A percentile compares a stretch with the other conserved stretches of the same genome.
phyloP scores from a whole-genome alignment of 2,329 filamentous ascomycete genomes.

The Diplodia seriata region DNA sequence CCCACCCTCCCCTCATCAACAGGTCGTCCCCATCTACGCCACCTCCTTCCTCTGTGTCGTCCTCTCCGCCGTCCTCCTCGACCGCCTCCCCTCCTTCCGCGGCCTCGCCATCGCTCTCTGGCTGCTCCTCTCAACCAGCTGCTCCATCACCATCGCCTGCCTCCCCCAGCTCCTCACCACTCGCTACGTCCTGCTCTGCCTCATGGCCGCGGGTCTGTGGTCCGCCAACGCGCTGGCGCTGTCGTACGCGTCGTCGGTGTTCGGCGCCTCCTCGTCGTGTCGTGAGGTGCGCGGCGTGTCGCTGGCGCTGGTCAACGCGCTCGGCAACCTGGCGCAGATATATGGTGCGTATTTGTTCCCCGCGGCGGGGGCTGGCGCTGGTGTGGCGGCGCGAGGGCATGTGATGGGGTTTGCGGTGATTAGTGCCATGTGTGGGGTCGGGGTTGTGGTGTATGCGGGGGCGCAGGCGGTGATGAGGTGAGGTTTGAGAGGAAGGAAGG shows the following conservation, averaged over 20 bases:
- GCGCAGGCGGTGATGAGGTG: conserved; percentile 42
- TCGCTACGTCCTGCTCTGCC: conserved; percentile 61
- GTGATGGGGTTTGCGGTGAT: conserved; percentile 46
- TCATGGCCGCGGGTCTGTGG: conserved; percentile 64
- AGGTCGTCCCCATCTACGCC: conserved; percentile 59
- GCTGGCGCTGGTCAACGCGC: conserved; percentile 60
- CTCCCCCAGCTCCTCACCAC: conserved; percentile 59
- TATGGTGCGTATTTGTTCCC: conserved; percentile 64
- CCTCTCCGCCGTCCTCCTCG: conserved; percentile 57
- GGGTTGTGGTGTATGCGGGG: conserved; percentile 40
- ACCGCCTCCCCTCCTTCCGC: conserved; percentile 55
- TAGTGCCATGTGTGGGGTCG: conserved; percentile 44
- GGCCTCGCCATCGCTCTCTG: conserved; percentile 59
- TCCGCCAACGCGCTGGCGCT: conserved; percentile 60
- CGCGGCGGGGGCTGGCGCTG: conserved; percentile 50
- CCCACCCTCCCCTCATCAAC: neutral
- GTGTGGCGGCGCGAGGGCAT: conserved; percentile 42
- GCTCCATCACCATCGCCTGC: conserved; percentile 48
- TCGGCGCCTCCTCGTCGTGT: conserved; percentile 52
- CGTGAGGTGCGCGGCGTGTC: conserved; percentile 60
- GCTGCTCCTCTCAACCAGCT: conserved; percentile 50
- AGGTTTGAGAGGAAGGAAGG: too few relatives aligned
- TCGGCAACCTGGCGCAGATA: conserved; percentile 63
- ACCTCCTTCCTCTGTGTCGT: conserved; percentile 60
- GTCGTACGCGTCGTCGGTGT: conserved; percentile 60